Evolutionary conservation across 1,284 basidiomycete species (phyloP).

Genomic region (Trametes sp.): DNA sequence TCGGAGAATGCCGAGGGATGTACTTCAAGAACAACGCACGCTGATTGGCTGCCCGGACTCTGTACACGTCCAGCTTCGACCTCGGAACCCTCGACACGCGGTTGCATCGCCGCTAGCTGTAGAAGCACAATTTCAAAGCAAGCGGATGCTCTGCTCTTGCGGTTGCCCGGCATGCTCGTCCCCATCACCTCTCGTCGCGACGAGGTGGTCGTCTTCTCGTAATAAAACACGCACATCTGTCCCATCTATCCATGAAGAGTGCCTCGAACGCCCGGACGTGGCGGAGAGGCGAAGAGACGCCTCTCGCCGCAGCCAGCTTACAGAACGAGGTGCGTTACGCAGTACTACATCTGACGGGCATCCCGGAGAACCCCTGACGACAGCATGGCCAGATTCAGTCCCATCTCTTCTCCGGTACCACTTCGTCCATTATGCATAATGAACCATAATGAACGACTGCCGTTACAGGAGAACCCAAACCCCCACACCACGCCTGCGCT

Average conservation of each 20-base stretch:
- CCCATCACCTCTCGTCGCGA: slow-evolving; percentile 10
- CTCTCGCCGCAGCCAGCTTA: slow-evolving; percentile 1
- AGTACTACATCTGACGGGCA: slow-evolving; percentile 9
- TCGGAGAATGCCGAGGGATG: slow-evolving; percentile 8
- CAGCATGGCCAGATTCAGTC: slow-evolving; percentile 7
- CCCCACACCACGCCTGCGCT: not conserved
- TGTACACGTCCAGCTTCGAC: not conserved
- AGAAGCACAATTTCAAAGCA: slow-evolving; percentile 6
- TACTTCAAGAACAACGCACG: slow-evolving; percentile 14
- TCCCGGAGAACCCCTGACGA: slow-evolving; percentile 19
- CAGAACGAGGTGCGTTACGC: not conserved
- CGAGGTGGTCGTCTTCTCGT: slow-evolving; percentile 8
- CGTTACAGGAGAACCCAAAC: slow-evolving; percentile 4
- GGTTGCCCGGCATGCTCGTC: not conserved
- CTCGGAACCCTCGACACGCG: not conserved
- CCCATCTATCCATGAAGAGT: slow-evolving; percentile 1
- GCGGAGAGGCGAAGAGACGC: slow-evolving; percentile 3
- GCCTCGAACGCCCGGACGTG: slow-evolving; percentile 4
- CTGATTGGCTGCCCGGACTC: slow-evolving; percentile 6
- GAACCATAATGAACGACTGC: slow-evolving; percentile 23
- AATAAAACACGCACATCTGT: slow-evolving; percentile 10
- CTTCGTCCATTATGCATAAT: slow-evolving; percentile 27
- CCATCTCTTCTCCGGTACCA: slow-evolving; percentile 15
- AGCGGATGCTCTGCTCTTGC: not conserved
- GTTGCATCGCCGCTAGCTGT: slow-evolving; percentile 7